Evolutionary conservation across 805 yeast species (phyloP).

Genomic region (Lipomyces sp.): DNA sequence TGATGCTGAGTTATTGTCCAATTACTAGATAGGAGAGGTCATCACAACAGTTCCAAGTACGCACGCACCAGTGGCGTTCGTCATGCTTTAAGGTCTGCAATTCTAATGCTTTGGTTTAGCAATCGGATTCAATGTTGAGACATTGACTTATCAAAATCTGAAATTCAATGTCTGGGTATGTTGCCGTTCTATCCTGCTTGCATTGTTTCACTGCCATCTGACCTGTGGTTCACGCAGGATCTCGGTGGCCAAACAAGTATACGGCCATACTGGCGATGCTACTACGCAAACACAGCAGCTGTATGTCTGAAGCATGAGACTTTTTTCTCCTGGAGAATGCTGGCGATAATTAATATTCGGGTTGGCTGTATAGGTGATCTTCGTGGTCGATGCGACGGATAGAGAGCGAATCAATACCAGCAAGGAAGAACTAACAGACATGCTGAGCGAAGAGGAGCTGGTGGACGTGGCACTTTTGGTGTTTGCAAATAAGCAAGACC

Average conservation of each 20-base stretch:
- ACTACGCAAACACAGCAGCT: constrained; percentile 89
- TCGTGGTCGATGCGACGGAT: constrained; percentile 85
- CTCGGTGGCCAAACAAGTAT: constrained; percentile 94
- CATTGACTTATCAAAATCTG: constrained; percentile 74
- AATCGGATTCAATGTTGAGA: constrained; percentile 70
- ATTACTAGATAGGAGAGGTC: constrained; percentile 68
- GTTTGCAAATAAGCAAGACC: constrained; percentile 85
- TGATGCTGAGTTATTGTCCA: too few relatives aligned
- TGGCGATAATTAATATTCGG: background rate
- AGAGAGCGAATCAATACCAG: constrained; percentile 68
- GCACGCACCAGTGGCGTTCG: too few relatives aligned
- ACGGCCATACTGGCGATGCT: constrained; percentile 92
- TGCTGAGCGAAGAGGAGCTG: constrained; percentile 79
- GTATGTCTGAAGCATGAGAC: constrained; percentile 35
- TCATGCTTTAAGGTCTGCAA: too few relatives aligned
- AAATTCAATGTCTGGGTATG: constrained; percentile 74
- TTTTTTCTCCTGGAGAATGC: background rate
- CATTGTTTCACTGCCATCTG: too few relatives aligned
- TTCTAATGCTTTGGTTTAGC: constrained; percentile 5
- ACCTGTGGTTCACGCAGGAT: too few relatives aligned
- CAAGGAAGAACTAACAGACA: constrained; percentile 68
- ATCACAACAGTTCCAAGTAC: constrained; percentile 76
- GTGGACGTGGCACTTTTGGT: constrained; percentile 73
- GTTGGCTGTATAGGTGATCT: constrained; percentile 44
- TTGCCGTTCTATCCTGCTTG: background rate